Evolutionary conservation across 1,284 basidiomycete genomes (phyloP), one percentile per base, ranked within the genome.

Genomic region (Tylopilus sp.): DNA sequence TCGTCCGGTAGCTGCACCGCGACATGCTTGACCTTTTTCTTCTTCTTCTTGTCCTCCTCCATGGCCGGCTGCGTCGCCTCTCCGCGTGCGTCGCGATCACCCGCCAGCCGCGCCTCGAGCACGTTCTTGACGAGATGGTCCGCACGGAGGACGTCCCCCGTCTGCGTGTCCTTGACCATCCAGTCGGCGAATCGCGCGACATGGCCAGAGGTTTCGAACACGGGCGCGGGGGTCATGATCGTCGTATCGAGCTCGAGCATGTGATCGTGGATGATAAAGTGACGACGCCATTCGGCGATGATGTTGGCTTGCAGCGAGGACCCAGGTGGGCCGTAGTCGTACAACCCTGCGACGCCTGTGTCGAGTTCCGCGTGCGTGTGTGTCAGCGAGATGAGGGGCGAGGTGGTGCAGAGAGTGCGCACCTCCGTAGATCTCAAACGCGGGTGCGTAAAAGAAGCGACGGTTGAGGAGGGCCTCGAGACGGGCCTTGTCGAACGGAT

Each of bases 161-260:
- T 97, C 75, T 92, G 85, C 19, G 74, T 72, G 64, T 99, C 97
- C 74, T 97, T 97, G 67, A 92, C 90, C 97, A 99, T 99, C 95
- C 95, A 99, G 68, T 99, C 97, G 16, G 96, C 90, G 65, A 99
- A 99, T 62, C 96, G 86, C 54, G 96, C 96, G 49, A 99, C 97
- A 72, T 99, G 97, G 30, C 97, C 97, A 28, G 94, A 98, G 0
- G 96, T 89, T 71, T 98, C 96, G 69, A 99, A 95, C 6, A 99
- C 96, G 13, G 95, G 80, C 1, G 90, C 81, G 25, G 95, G 87
- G 0, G 96, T 99, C 87, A 99, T 96, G 72, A 97, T 88, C 35
- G 97, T 98, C 25, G 95, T 98, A 67, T 99, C 96, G 57, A 99
- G 83, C 73, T 99, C 96, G 60, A 97, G 86, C 97, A 99, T 99